These are phyloP conservation scores for Lactarius psammicola DNA, from an alignment of 768 basidiomycete species.

Conservation along the genomic window DNA sequence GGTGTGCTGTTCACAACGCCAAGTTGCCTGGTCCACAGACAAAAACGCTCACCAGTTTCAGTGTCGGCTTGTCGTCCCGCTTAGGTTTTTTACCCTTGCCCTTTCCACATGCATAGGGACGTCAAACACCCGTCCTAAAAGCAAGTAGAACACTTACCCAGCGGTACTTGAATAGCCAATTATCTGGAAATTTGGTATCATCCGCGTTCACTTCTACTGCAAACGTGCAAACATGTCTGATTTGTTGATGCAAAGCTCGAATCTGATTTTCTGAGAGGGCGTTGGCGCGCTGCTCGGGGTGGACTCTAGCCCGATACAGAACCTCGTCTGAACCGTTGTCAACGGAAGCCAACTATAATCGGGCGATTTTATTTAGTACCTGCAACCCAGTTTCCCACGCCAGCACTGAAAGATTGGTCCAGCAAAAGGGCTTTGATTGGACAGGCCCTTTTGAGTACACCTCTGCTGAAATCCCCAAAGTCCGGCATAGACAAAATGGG, in stretches of 20 bases:
- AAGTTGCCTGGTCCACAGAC: not conserved
- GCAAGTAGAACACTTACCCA: constrained; percentile 47
- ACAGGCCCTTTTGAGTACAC: constrained; percentile 54
- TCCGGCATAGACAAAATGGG: constrained; percentile 68
- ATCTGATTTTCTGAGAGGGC: constrained; percentile 51
- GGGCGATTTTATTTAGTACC: constrained; percentile 40
- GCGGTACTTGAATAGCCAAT: constrained; percentile 68
- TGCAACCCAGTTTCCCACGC: constrained; percentile 82
- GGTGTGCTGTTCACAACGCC: not conserved
- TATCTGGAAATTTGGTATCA: constrained; percentile 58
- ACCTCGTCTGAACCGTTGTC: constrained; percentile 53
- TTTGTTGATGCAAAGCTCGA: constrained; percentile 50
- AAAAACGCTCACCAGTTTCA: constrained; percentile 46
- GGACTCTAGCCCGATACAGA: constrained; percentile 68
- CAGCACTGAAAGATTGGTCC: constrained; percentile 78
- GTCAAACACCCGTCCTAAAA: not conserved
- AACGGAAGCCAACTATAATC: not conserved
- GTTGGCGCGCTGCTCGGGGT: constrained; percentile 67
- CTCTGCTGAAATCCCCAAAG: constrained; percentile 47
- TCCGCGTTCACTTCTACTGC: constrained; percentile 74
- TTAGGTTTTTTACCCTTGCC: constrained; percentile 58
- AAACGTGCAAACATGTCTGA: constrained; percentile 51
- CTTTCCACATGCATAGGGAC: constrained; percentile 37
- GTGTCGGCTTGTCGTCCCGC: constrained; percentile 25
- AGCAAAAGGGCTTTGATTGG: constrained; percentile 75